phyloP scores from a whole-genome alignment of 2,329 filamentous ascomycete species.

The Scorias spongiosa region DNA sequence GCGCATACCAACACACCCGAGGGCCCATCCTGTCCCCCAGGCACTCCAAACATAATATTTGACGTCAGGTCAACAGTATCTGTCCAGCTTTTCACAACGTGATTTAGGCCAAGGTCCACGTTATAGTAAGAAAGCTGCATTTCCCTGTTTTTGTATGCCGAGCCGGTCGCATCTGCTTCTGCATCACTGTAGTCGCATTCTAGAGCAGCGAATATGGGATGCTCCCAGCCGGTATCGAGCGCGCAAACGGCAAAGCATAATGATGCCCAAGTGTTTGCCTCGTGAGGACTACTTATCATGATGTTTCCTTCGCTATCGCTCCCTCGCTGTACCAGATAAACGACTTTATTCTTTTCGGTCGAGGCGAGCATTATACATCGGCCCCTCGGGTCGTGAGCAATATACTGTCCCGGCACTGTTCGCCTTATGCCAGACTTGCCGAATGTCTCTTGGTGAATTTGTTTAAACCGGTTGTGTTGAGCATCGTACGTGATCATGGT shows the following conservation, averaged over 20 bases:
- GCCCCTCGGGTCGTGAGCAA: constrained; percentile 90
- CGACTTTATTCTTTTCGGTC: constrained; percentile 97
- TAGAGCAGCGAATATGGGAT: constrained; percentile 87
- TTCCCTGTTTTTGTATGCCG: constrained; percentile 66
- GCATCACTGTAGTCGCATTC: constrained; percentile 87
- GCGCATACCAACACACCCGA: constrained; percentile 91
- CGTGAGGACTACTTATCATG: constrained; percentile 90
- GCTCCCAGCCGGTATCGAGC: constrained; percentile 90
- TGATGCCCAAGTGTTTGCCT: constrained; percentile 86
- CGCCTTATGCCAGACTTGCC: constrained; percentile 91
- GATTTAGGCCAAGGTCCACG: constrained; percentile 88
- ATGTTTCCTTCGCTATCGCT: constrained; percentile 63
- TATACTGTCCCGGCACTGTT: constrained; percentile 88
- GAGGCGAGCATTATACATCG: constrained; percentile 88
- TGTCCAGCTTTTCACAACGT: constrained; percentile 93
- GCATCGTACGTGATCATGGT: constrained; percentile 85
- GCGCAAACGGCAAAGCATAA: constrained; percentile 78
- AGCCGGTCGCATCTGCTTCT: constrained; percentile 78
- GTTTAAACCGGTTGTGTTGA: constrained; percentile 71
- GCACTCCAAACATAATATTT: constrained; percentile 84
- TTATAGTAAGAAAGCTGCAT: constrained; percentile 95
- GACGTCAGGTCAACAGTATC: constrained; percentile 84
- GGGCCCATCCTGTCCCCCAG: constrained; percentile 81
- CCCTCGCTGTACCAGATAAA: constrained; percentile 95
- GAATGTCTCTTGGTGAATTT: constrained; percentile 91